Conservation (phyloP, 306 rosid genomes). For the Senna tora region DNA sequence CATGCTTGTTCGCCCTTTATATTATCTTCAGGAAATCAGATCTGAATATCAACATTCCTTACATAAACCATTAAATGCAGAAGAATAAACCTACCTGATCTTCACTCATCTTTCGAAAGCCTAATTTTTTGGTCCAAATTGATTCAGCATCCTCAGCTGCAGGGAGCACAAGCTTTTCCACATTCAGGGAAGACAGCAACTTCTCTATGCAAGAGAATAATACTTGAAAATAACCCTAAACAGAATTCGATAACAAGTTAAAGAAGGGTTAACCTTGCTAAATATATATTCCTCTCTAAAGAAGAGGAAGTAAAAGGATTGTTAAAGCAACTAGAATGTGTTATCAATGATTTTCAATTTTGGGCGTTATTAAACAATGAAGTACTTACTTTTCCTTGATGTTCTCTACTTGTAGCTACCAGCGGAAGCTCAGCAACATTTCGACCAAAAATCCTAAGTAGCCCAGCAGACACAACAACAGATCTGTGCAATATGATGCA, state of each 20-base stretch:
- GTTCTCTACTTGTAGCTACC: constrained; percentile 91
- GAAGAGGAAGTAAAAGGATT: constrained; percentile 16
- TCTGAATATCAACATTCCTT: background rate
- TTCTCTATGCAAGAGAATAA: constrained; percentile 86
- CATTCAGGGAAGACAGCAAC: constrained; percentile 74
- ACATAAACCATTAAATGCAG: constrained; percentile 14
- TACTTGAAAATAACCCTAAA: constrained; percentile 95
- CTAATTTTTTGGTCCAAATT: constrained; percentile 93
- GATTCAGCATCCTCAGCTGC: constrained; percentile 99
- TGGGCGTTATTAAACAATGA: constrained; percentile 6
- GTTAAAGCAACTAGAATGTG: background rate
- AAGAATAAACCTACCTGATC: constrained; percentile 68
- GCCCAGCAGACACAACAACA: constrained; percentile 92
- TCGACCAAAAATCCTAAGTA: constrained; percentile 87
- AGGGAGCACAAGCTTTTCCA: constrained; percentile 93
- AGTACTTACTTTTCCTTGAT: constrained; percentile 88
- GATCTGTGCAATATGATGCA: constrained; percentile 61
- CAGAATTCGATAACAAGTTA: constrained; percentile 18
- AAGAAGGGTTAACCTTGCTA: constrained; percentile 20
- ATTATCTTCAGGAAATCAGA: background rate
- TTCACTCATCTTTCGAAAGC: constrained; percentile 85
- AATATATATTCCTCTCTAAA: constrained; percentile 19
- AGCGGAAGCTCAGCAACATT: constrained; percentile 98
- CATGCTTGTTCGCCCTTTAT: background rate
- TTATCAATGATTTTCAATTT: constrained; percentile 11